Percentiles rank a stretch among this genome's conserved stretches.
These are phyloP conservation scores for Carallia brachiata DNA, from an alignment of 345 rosid species.

Conservation along the genomic window DNA sequence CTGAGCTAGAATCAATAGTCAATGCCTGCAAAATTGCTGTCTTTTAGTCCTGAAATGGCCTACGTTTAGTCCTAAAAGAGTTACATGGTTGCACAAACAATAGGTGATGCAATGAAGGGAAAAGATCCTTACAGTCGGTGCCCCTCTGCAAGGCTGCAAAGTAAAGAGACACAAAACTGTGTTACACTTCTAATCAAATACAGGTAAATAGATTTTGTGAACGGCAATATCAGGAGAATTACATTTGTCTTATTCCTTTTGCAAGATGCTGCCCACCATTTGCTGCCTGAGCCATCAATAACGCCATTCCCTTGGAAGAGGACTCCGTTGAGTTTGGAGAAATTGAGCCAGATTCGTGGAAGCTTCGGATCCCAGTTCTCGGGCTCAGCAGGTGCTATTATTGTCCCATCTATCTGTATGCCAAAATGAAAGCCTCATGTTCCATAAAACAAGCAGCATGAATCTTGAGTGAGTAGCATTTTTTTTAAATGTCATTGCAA, in stretches of 20 bases:
- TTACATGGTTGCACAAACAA: conserved; percentile 14
- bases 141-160: conserved; percentile 86
- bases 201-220: conserved; percentile 10
- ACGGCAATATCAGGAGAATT: conserved; percentile 11
- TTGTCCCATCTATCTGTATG: conserved; percentile 86
- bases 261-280: conserved; percentile 99
- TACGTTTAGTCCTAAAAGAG: not conserved
- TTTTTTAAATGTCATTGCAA: not conserved
- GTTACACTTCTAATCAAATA: conserved; percentile 23
- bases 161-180: conserved; percentile 11
- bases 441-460: not conserved
- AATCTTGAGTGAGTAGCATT: not conserved
- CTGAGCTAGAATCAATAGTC: conserved; percentile 88
- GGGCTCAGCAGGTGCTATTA: conserved; percentile 91
- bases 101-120: conserved; percentile 10
- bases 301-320: conserved; percentile 81
- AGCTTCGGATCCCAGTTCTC: conserved; percentile 73
- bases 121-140: conserved; percentile 67
- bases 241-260: conserved; percentile 81
- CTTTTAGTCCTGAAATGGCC: conserved; percentile 20
- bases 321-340: conserved; percentile 69
- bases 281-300: conserved; percentile 94
- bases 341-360: conserved; percentile 77
- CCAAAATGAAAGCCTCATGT: conserved; percentile 4
- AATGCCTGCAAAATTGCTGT: conserved; percentile 56